phyloP scores from a whole-genome alignment of 2,329 filamentous ascomycete species.

The Fulvia fulva region DNA sequence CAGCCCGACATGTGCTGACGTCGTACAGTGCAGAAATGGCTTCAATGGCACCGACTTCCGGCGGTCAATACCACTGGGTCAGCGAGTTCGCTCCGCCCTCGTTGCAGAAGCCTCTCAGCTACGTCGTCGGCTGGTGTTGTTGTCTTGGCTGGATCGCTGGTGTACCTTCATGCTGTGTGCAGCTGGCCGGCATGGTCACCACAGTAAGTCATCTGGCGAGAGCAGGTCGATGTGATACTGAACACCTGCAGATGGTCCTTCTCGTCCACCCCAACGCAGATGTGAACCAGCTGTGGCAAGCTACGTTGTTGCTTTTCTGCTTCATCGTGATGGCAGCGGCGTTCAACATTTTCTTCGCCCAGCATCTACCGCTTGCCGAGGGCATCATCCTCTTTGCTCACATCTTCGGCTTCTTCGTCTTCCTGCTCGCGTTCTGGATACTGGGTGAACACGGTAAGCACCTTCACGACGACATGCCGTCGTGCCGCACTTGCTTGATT shows the following conservation, averaged over 20 bases:
- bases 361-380: conserved; percentile 34
- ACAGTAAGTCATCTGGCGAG: conserved; percentile 4
- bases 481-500: background rate
- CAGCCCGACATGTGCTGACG: conserved; percentile 6
- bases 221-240: background rate
- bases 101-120: conserved; percentile 43
- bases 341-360: conserved; percentile 37
- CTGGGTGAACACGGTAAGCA: conserved; percentile 25
- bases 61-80: conserved; percentile 33
- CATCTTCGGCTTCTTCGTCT: conserved; percentile 43
- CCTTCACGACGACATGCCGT: background rate
- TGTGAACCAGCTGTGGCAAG: conserved; percentile 27
- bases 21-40: conserved; percentile 29
- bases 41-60: conserved; percentile 31
- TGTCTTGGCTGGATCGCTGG: conserved; percentile 34
- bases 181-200: conserved; percentile 30
- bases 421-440: conserved; percentile 39
- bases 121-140: conserved; percentile 43
- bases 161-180: conserved; percentile 29
- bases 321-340: conserved; percentile 31
- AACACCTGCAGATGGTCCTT: conserved; percentile 24
- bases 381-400: conserved; percentile 38
- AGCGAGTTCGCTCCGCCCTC: conserved; percentile 41
- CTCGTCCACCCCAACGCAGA: conserved; percentile 27
- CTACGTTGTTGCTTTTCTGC: conserved; percentile 30